Base-by-base conservation (phyloP, 768 basidiomycete genomes). In the Tubosaeta brunneosetosa region DNA sequence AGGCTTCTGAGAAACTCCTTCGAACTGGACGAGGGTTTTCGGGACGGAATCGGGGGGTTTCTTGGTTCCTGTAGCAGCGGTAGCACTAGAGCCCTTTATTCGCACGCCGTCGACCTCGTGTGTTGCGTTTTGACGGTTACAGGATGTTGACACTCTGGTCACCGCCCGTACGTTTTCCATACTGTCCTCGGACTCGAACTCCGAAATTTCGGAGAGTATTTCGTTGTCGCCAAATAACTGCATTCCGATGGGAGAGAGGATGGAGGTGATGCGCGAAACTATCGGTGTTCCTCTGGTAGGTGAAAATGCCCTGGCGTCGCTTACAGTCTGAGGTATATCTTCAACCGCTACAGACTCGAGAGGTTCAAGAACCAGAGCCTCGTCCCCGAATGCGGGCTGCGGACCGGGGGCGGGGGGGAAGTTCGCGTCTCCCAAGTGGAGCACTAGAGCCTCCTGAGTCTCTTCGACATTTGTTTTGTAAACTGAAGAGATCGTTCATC, bases 121-220 rank as follows among this genome's bases (percentile, higher is more conserved):
- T 44, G 42, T 34, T 19, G 13, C 25, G 34, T 48, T 40, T 45
- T 31, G 40, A 17, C 36, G 44, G 22, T 44, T 36, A 29, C 44
- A 32, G 26, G 45, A 17, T 42, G 27, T 4, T 37, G 55, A 44
- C 42, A n/a, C 16, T 38, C 22, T 9, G 1, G n/a, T 49, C 11
- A n/a, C 34, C 27, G 6, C 11, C 22, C 13, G 45, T 17, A 50
- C 41, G 31, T 31, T 36, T 22, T 40, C 4, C 7, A 10, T 10
- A 26, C 36, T 32, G 17, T 37, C 11, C 37, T 66, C 52, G 10
- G 46, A 17, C 48, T 63, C 63, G 43, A 66, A 59, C 36, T 71
- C 64, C 16, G 72, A 72, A 52, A 72, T 59, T 44, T 73, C 68
- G 26, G 72, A 72, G 26, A 67, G 51, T 22, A 63, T 64, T 25